Evolutionary conservation across 2,329 filamentous ascomycete genomes (phyloP).

Genomic region (Paracoccidioides brasiliensis): DNA sequence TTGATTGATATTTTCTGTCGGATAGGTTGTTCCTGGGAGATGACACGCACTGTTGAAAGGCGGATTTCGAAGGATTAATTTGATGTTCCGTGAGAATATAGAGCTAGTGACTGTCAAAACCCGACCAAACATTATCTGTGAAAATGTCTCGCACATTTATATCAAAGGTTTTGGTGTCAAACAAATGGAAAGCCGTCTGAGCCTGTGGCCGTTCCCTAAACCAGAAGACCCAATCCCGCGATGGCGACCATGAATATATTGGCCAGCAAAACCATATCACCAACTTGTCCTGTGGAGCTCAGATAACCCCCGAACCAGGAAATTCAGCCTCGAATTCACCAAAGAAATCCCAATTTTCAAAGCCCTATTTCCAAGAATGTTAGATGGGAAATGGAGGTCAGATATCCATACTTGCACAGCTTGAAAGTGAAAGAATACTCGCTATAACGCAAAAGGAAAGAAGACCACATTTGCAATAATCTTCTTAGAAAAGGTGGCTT

Average conservation of each 20-base stretch:
- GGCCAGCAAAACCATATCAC: neutral
- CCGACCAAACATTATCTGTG: no score
- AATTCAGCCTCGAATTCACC: constrained; percentile 6
- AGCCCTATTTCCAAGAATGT: constrained; percentile 3
- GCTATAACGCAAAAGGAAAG: neutral
- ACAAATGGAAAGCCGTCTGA: no score
- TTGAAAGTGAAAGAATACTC: neutral
- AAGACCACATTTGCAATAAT: neutral
- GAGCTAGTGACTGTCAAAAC: no score
- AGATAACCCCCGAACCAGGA: neutral
- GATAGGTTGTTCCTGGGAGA: no score
- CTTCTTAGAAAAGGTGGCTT: neutral
- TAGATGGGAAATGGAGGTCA: neutral
- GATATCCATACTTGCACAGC: neutral
- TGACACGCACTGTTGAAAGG: no score
- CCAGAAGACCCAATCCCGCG: no score
- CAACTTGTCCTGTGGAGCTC: neutral
- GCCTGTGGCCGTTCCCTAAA: no score
- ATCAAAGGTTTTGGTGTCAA: no score
- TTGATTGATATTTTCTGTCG: no score
- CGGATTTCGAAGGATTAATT: no score
- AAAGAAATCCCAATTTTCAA: constrained; percentile 10
- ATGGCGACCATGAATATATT: neutral
- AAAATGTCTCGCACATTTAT: no score
- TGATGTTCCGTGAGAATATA: no score